These are phyloP conservation scores for Boletus rufocinnamomeus DNA, from an alignment of 768 basidiomycete genomes.

Conservation along the genomic window DNA sequence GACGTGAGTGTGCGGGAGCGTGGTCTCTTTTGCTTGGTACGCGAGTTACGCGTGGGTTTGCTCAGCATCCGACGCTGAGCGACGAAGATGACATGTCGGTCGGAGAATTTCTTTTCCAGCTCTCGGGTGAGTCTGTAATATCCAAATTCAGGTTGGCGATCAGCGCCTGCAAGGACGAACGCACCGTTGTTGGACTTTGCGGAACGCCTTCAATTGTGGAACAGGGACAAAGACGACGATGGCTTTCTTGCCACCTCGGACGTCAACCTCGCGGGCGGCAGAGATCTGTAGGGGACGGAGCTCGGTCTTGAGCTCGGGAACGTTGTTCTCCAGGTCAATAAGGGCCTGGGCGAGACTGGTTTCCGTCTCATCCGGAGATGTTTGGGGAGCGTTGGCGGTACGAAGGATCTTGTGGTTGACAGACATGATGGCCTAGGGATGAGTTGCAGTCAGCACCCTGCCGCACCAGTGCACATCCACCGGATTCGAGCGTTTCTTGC, in stretches of 20 bases:
- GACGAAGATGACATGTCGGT: slow-evolving; percentile 98
- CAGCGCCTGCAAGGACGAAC: not conserved
- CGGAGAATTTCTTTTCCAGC: slow-evolving; percentile 99
- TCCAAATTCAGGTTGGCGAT: slow-evolving; percentile 10
- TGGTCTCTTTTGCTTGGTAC: slow-evolving; percentile 94
- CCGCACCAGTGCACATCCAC: slow-evolving; percentile 52
- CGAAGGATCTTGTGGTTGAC: slow-evolving; percentile 87
- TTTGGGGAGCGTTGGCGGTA: slow-evolving; percentile 92
- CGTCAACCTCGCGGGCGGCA: slow-evolving; percentile 97
- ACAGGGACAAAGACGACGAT: slow-evolving; percentile 98
- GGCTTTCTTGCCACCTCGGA: slow-evolving; percentile 99
- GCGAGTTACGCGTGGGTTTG: slow-evolving; percentile 93
- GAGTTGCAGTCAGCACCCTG: slow-evolving; percentile 46
- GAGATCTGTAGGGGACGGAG: slow-evolving; percentile 96
- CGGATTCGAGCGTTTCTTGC: slow-evolving; percentile 39
- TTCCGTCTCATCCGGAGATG: slow-evolving; percentile 90
- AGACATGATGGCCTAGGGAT: slow-evolving; percentile 56
- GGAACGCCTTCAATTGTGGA: slow-evolving; percentile 97
- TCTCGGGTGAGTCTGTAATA: slow-evolving; percentile 86
- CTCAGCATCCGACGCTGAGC: slow-evolving; percentile 98
- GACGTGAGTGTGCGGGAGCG: slow-evolving; percentile 95
- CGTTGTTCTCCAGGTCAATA: slow-evolving; percentile 96
- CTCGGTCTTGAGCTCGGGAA: slow-evolving; percentile 97
- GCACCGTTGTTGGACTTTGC: slow-evolving; percentile 94
- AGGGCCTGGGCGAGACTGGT: slow-evolving; percentile 91